A percentile compares a stretch with the other conserved stretches of the same genome.
phyloP scores from a whole-genome alignment of 352 stramenopile species.

The Globisporangium nunn region DNA sequence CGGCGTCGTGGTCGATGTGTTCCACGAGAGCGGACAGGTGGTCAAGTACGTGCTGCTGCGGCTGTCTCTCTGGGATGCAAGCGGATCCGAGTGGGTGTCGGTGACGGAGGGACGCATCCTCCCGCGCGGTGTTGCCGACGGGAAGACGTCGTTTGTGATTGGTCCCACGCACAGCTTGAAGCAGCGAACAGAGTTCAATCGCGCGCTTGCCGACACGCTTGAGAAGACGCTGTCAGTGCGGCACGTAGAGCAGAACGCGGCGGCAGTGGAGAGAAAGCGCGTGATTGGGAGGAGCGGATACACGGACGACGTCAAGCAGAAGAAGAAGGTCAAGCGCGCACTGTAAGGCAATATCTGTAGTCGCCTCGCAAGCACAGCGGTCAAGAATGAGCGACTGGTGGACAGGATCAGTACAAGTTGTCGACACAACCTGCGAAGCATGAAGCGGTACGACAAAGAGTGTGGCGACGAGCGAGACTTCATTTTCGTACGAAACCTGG shows the following conservation, averaged over 20 bases:
- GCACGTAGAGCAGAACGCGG: conserved; percentile 23
- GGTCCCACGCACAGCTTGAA: conserved; percentile 30
- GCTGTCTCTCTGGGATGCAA: conserved; percentile 49
- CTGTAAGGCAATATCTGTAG: not conserved
- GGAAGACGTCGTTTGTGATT: conserved; percentile 33
- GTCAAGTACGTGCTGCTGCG: conserved; percentile 65
- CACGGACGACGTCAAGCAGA: conserved; percentile 2
- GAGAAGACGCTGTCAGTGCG: conserved; percentile 45
- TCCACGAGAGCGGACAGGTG: conserved; percentile 23
- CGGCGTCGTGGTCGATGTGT: conserved; percentile 62
- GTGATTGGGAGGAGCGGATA: conserved; percentile 10
- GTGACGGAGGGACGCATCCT: conserved; percentile 64
- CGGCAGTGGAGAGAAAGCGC: conserved; percentile 13
- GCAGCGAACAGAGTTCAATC: conserved; percentile 37
- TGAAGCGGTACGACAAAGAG: no score
- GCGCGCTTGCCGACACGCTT: conserved; percentile 36
- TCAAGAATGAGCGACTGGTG: no score
- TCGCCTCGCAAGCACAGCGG: no score
- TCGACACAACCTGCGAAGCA: no score
- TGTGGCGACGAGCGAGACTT: no score
- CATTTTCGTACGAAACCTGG: no score
- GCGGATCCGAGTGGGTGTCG: conserved; percentile 63
- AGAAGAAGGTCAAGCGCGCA: conserved; percentile 12
- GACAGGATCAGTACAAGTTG: no score
- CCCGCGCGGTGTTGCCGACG: conserved; percentile 55